These are phyloP conservation scores for Lagenidium sp. DNA, from an alignment of 352 stramenopile species.

Conservation along the genomic window DNA sequence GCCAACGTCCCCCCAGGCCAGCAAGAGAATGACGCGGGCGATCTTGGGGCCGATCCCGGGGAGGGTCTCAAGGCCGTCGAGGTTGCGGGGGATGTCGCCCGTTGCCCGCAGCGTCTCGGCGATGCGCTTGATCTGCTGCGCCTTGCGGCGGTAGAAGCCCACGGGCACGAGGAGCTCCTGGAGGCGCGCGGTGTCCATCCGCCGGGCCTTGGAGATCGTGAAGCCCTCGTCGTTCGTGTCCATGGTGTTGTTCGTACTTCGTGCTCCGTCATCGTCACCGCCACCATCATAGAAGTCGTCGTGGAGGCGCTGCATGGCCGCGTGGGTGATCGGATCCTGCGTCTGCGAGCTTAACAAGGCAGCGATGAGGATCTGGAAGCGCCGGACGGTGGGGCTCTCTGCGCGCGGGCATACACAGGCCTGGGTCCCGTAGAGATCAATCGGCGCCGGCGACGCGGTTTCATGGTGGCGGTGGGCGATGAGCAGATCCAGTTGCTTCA, in stretches of 20 bases:
- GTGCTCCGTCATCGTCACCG: not conserved
- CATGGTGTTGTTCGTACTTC: conserved; percentile 1
- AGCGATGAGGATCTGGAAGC: conserved; percentile 58
- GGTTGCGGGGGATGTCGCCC: conserved; percentile 35
- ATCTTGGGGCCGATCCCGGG: conserved; percentile 72
- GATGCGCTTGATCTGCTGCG: conserved; percentile 46
- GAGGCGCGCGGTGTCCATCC: conserved; percentile 20
- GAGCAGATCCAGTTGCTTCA: conserved; percentile 30
- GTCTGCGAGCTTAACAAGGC: conserved; percentile 70
- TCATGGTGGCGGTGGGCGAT: conserved; percentile 21
- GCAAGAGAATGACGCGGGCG: conserved; percentile 46
- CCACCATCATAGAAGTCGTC: conserved; percentile 5
- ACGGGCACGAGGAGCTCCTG: conserved; percentile 49
- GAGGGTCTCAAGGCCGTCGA: conserved; percentile 32
- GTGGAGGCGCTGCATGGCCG: conserved; percentile 64
- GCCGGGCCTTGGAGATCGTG: conserved; percentile 30
- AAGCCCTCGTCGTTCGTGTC: conserved; percentile 40
- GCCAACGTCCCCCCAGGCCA: conserved; percentile 47
- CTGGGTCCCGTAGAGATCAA: conserved; percentile 64
- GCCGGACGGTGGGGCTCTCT: conserved; percentile 4
- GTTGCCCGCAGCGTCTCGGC: conserved; percentile 25
- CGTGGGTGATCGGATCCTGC: conserved; percentile 53
- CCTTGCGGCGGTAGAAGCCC: conserved; percentile 69
- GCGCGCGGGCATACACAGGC: conserved; percentile 28
- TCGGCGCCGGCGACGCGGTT: conserved; percentile 28